Evolutionary conservation across 192 early-diverging fungal genomes (phyloP).

Genomic region (Entomortierella lignicola): DNA sequence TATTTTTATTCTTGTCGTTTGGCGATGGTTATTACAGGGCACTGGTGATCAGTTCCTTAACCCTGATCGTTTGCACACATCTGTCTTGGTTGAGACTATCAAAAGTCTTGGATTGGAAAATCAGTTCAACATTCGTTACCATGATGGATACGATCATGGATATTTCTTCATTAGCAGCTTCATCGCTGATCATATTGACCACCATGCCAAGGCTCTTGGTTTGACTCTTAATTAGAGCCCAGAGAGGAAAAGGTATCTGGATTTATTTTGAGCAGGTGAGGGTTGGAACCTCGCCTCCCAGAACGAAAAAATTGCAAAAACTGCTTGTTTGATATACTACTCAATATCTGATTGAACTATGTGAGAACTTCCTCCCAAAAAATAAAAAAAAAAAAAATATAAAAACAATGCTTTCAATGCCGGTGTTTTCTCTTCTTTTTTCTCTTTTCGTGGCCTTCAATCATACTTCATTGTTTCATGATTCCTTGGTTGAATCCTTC

Average conservation of each 20-base stretch:
- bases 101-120: conserved; percentile 55
- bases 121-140: conserved; percentile 71
- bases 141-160: conserved; percentile 88
- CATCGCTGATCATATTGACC: conserved; percentile 79
- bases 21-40: conserved; percentile 75
- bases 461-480: too few relatives aligned
- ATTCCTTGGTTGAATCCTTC: too few relatives aligned
- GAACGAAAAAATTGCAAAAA: too few relatives aligned
- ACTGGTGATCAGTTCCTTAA: conserved; percentile 76
- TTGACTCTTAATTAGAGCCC: not conserved
- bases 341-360: not conserved
- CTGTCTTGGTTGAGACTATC: conserved; percentile 63
- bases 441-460: too few relatives aligned
- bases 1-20: not conserved
- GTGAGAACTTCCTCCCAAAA: too few relatives aligned
- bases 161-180: conserved; percentile 90
- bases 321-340: too few relatives aligned
- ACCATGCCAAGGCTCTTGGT: conserved; percentile 72
- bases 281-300: too few relatives aligned
- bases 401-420: not conserved
- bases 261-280: too few relatives aligned
- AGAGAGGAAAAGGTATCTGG: too few relatives aligned
- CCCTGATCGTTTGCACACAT: conserved; percentile 68
- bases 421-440: not conserved
- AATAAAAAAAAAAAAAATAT: conserved; percentile 4